phyloP scores from a whole-genome alignment of 148 eudicot species.

The Vaccinium corymbosum region DNA sequence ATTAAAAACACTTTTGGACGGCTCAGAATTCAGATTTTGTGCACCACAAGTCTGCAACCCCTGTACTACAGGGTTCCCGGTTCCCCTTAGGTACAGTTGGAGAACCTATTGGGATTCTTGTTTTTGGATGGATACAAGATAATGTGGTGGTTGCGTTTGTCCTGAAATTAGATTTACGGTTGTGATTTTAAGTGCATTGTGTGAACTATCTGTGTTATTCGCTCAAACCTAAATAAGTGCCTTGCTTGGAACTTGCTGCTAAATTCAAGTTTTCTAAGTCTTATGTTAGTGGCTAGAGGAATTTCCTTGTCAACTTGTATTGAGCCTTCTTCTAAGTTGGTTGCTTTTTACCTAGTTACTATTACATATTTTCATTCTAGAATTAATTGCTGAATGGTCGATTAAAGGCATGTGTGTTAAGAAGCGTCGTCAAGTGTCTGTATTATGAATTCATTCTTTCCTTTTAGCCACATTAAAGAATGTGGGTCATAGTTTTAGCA shows the following conservation, averaged over 20 bases:
- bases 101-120: neutral
- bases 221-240: neutral
- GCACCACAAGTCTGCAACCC: too few species aligned
- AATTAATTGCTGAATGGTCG: neutral
- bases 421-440: neutral
- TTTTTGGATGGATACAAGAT: neutral
- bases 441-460: neutral
- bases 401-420: neutral
- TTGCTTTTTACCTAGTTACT: neutral
- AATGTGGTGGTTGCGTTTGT: neutral
- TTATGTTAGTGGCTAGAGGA: neutral
- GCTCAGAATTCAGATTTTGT: too few species aligned
- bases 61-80: too few species aligned
- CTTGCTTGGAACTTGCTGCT: neutral
- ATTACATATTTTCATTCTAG: neutral
- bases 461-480: neutral
- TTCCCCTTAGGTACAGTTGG: neutral
- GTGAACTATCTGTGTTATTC: neutral
- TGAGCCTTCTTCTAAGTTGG: neutral
- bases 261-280: neutral
- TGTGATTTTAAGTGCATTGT: neutral
- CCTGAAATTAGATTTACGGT: neutral
- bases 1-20: too few species aligned
- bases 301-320: neutral
- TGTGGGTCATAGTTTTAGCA: neutral